phyloP scores from a whole-genome alignment of 768 basidiomycete genomes.

The Rhodocollybia butyracea region DNA sequence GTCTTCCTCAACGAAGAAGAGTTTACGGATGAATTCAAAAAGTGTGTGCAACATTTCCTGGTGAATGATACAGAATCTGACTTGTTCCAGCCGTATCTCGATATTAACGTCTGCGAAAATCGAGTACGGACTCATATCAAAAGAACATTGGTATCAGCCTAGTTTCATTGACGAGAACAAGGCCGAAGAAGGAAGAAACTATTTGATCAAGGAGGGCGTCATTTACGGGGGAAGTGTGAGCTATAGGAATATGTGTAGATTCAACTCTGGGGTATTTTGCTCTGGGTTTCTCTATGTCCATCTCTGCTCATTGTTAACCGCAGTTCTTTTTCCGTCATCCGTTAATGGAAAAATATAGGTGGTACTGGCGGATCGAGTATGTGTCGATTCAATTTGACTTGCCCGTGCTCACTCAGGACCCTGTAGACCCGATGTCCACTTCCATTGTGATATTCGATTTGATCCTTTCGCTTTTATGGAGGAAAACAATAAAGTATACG shows the following conservation, averaged over 20 bases:
- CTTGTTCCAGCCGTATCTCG: slow-evolving; percentile 18
- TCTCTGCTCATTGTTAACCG: slow-evolving; percentile 17
- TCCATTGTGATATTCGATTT: slow-evolving; percentile 65
- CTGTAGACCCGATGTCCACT: slow-evolving; percentile 74
- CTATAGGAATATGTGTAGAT: slow-evolving; percentile 77
- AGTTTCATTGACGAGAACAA: slow-evolving; percentile 68
- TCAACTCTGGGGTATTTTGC: slow-evolving; percentile 57
- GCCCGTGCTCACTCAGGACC: slow-evolving; percentile 31
- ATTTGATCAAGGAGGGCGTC: slow-evolving; percentile 34
- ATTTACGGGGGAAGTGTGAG: slow-evolving; percentile 45
- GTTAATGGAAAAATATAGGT: slow-evolving; percentile 64
- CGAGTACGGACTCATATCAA: slow-evolving; percentile 54
- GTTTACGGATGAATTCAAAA: slow-evolving; percentile 74
- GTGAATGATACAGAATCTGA: background rate
- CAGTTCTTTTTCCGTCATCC: slow-evolving; percentile 76
- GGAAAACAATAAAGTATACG: slow-evolving; percentile 68
- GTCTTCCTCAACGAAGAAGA: slow-evolving; percentile 85
- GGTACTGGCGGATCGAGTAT: slow-evolving; percentile 59
- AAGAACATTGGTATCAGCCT: slow-evolving; percentile 68
- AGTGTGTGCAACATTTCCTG: slow-evolving; percentile 24
- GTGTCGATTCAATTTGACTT: slow-evolving; percentile 9
- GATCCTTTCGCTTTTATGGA: slow-evolving; percentile 79
- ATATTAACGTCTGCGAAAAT: slow-evolving; percentile 20
- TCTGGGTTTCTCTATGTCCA: slow-evolving; percentile 24
- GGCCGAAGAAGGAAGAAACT: slow-evolving; percentile 32